A percentile compares a stretch with the other conserved stretches of the same genome.
Evolutionary conservation across 148 eudicot genomes (phyloP).

Genomic region (Chenopodium formosanum): DNA sequence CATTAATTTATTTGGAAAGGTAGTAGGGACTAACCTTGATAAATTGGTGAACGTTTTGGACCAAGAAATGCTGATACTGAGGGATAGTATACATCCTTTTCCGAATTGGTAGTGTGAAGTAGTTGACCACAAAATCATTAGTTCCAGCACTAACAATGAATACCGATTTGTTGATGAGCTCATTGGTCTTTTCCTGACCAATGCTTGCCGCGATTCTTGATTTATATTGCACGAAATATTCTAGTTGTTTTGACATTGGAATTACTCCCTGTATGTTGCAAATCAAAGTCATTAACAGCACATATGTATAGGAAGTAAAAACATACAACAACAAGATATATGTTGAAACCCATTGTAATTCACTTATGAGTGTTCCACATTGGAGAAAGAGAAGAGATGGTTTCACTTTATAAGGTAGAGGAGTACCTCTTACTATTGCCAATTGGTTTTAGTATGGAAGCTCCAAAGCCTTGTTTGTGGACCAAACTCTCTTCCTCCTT

Average conservation of each 20-base stretch:
- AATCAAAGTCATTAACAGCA: too few relatives aligned
- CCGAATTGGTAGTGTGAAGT: conserved; percentile 50
- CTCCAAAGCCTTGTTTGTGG: too few relatives aligned
- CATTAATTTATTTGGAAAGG: not conserved
- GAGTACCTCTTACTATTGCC: too few relatives aligned
- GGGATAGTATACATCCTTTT: conserved; percentile 37
- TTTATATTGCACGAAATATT: conserved; percentile 55
- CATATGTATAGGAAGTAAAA: too few relatives aligned
- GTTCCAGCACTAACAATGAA: conserved; percentile 67
- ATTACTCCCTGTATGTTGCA: conserved; percentile 49
- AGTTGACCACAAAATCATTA: conserved; percentile 68
- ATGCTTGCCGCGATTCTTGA: conserved; percentile 36
- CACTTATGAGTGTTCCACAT: too few relatives aligned
- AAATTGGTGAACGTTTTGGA: conserved; percentile 41
- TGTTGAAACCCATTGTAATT: too few relatives aligned
- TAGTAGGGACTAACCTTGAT: conserved; percentile 43
- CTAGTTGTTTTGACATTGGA: conserved; percentile 49
- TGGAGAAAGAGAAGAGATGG: too few relatives aligned
- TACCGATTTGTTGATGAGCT: conserved; percentile 38
- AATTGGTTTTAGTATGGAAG: too few relatives aligned
- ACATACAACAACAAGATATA: too few relatives aligned
- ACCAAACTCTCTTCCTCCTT: too few relatives aligned
- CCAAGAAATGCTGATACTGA: conserved; percentile 49
- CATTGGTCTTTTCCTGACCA: conserved; percentile 41
- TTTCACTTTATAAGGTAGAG: too few relatives aligned